phyloP scores from a whole-genome alignment of 2,329 filamentous ascomycete species.

The Diplodia seriata region DNA sequence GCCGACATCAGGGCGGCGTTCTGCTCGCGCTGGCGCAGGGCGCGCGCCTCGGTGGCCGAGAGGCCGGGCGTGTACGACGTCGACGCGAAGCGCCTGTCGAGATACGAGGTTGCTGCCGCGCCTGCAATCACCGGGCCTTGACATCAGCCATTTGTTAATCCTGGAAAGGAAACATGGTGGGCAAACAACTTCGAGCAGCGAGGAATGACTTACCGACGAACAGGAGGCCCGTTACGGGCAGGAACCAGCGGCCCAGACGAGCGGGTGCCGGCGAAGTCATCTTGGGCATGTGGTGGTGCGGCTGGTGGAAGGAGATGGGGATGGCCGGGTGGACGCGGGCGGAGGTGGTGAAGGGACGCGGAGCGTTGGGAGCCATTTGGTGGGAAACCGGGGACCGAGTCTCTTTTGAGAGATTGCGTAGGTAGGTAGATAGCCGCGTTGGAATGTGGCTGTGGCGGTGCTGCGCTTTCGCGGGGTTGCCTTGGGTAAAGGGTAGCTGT shows the following conservation, averaged over 20 bases:
- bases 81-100: slow-evolving; percentile 29
- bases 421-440: background rate
- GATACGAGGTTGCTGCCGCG: slow-evolving; percentile 23
- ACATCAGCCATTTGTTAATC: background rate
- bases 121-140: slow-evolving; percentile 11
- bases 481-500: background rate
- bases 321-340: slow-evolving; percentile 33
- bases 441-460: slow-evolving; percentile 23
- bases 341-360: slow-evolving; percentile 32
- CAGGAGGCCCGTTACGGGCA: slow-evolving; percentile 23
- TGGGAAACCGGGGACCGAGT: background rate
- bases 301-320: slow-evolving; percentile 22
- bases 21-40: slow-evolving; percentile 25
- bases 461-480: background rate
- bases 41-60: slow-evolving; percentile 6
- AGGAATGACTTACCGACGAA: slow-evolving; percentile 19
- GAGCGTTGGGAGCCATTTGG: slow-evolving; percentile 26
- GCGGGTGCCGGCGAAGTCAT: slow-evolving; percentile 26
- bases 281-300: slow-evolving; percentile 14
- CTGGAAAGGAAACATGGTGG: no score
- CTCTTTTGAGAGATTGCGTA: background rate
- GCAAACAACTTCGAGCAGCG: background rate
- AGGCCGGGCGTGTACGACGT: slow-evolving; percentile 18
- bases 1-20: slow-evolving; percentile 31
- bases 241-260: slow-evolving; percentile 15